Conservation (phyloP, 495 filamentous ascomycete species). For the Podospora tetraspora region DNA sequence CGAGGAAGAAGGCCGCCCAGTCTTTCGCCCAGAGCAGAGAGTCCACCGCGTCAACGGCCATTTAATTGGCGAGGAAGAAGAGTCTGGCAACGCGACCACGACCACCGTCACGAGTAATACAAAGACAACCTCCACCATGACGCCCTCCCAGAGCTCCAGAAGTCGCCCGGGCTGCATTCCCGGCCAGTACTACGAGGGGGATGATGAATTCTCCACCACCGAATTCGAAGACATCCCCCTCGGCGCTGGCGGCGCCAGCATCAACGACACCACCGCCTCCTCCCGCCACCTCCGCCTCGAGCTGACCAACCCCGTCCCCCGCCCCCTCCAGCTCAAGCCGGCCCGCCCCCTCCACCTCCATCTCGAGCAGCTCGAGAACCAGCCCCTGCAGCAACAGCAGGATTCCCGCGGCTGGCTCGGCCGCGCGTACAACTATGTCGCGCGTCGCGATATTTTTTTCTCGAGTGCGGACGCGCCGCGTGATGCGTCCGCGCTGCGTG, state of each 20-base stretch:
- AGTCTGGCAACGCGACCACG: background rate
- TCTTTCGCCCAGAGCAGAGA: constrained; percentile 1
- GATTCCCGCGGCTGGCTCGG: background rate
- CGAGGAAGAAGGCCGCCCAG: background rate
- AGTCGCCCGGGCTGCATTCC: background rate
- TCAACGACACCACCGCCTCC: background rate
- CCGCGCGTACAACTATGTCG: background rate
- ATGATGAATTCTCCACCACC: background rate
- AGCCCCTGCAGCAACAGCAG: background rate
- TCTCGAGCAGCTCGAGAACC: background rate
- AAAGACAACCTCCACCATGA: background rate
- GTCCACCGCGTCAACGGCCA: constrained; percentile 4
- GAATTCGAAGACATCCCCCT: background rate
- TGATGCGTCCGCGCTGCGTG: background rate
- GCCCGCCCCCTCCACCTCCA: background rate
- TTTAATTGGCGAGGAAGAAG: background rate
- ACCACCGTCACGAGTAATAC: constrained; percentile 1
- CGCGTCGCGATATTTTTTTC: too few relatives aligned
- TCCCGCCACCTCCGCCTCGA: background rate
- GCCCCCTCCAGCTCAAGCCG: background rate
- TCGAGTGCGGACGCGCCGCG: too few relatives aligned
- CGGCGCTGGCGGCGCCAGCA: background rate
- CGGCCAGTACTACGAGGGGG: background rate
- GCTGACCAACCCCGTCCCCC: background rate
- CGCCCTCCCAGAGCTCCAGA: background rate